A percentile compares a stretch with the other conserved stretches of the same genome.
phyloP scores from a whole-genome alignment of 176 grass and related monocot species.

The Puya raimondii region DNA sequence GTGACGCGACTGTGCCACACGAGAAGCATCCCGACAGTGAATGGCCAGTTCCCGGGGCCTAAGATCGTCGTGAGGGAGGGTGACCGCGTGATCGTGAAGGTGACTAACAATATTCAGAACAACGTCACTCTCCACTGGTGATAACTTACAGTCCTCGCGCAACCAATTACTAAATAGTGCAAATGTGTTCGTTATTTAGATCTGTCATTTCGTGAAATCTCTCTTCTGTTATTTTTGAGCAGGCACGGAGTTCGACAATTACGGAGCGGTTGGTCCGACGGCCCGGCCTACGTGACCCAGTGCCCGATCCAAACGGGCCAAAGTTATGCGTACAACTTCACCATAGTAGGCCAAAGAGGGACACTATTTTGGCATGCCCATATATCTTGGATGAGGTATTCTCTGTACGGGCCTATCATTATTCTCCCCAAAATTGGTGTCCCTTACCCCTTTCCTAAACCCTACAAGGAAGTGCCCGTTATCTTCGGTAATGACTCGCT shows the following conservation, averaged over 20 bases:
- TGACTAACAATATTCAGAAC: slow-evolving; percentile 47
- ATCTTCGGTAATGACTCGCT: slow-evolving; percentile 30
- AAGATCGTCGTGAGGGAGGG: slow-evolving; percentile 44
- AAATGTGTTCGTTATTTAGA: no score
- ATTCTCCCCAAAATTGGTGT: slow-evolving; percentile 45
- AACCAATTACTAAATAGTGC: not conserved
- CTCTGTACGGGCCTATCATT: slow-evolving; percentile 45
- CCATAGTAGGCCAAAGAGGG: slow-evolving; percentile 40
- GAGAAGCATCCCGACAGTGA: slow-evolving; percentile 49
- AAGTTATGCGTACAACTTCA: slow-evolving; percentile 59
- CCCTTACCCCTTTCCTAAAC: slow-evolving; percentile 52
- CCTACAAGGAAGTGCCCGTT: slow-evolving; percentile 41
- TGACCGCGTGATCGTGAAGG: slow-evolving; percentile 50
- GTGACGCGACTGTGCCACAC: slow-evolving; percentile 52
- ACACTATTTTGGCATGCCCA: slow-evolving; percentile 64
- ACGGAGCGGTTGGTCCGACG: slow-evolving; percentile 55
- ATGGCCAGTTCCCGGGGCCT: slow-evolving; percentile 58
- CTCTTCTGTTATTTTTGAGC: not conserved
- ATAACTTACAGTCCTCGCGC: not conserved
- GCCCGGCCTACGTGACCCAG: slow-evolving; percentile 62
- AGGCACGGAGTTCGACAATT: slow-evolving; percentile 60
- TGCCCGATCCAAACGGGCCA: slow-evolving; percentile 54
- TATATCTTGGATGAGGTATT: slow-evolving; percentile 51
- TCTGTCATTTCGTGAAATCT: no score
- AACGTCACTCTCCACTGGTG: slow-evolving; percentile 68